A percentile compares a stretch with the other conserved stretches of the same genome.
phyloP scores from a whole-genome alignment of 805 yeast species.

The Myxozyma kluyveri region DNA sequence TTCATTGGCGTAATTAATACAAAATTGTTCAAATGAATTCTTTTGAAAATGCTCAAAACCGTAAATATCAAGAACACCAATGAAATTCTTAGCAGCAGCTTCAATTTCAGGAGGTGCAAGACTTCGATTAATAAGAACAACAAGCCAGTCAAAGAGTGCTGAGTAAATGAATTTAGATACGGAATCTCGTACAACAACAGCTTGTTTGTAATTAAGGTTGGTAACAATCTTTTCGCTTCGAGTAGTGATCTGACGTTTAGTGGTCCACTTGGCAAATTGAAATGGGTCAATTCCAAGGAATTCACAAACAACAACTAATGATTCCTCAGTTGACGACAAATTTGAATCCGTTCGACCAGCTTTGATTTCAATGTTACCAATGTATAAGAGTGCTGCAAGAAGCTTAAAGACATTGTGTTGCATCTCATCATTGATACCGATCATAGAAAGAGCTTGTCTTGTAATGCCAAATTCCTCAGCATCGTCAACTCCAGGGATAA shows the following conservation, averaged over 20 bases:
- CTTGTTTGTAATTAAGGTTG: conserved; percentile 76
- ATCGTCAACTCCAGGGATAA: conserved; percentile 78
- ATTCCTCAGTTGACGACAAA: conserved; percentile 82
- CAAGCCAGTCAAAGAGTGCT: conserved; percentile 93
- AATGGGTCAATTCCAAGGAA: conserved; percentile 74
- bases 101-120: conserved; percentile 72
- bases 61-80: conserved; percentile 95
- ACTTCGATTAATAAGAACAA: conserved; percentile 74
- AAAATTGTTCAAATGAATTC: conserved; percentile 95
- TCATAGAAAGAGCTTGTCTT: conserved; percentile 68
- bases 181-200: conserved; percentile 92
- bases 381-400: conserved; percentile 83
- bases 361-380: conserved; percentile 86
- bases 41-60: conserved; percentile 95
- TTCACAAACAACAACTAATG: conserved; percentile 75
- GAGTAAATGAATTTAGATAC: conserved; percentile 92
- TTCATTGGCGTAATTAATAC: conserved; percentile 95
- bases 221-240: conserved; percentile 88
- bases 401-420: conserved; percentile 72
- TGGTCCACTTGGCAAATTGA: conserved; percentile 82
- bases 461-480: conserved; percentile 73
- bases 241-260: conserved; percentile 88
- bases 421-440: conserved; percentile 61
- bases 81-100: conserved; percentile 62
- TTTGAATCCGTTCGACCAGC: conserved; percentile 83